A percentile compares a stretch with the other conserved stretches of the same genome.
Conservation (phyloP, 768 basidiomycete species). For the Leccinellum albellum region DNA sequence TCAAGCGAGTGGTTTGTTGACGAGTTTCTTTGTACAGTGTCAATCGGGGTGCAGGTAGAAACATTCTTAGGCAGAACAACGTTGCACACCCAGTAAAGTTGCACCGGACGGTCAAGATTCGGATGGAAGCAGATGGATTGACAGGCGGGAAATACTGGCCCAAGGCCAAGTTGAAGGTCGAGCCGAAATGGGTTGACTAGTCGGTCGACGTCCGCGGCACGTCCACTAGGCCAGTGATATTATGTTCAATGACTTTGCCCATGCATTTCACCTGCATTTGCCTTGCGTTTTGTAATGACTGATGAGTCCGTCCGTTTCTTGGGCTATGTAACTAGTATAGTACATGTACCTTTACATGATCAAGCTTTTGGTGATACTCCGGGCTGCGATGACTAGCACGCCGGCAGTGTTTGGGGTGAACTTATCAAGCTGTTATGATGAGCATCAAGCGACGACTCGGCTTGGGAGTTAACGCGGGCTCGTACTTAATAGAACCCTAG, state of each 20-base stretch:
- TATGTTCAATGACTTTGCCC: neutral
- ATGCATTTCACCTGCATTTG: neutral
- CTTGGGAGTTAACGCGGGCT: neutral
- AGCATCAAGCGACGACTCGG: too few relatives aligned
- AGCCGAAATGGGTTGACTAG: conserved; percentile 42
- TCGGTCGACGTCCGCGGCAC: neutral
- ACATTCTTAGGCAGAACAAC: conserved; percentile 36
- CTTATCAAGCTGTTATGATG: neutral
- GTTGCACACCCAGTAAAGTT: conserved; percentile 41
- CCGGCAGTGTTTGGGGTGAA: too few relatives aligned
- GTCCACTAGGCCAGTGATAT: neutral
- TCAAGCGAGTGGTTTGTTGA: conserved; percentile 1
- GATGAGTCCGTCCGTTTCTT: neutral
- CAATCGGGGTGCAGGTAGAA: conserved; percentile 42
- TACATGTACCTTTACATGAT: too few relatives aligned
- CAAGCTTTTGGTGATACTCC: neutral
- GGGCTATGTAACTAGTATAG: neutral
- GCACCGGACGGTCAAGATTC: conserved; percentile 45
- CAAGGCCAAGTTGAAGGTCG: conserved; percentile 34
- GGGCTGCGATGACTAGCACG: neutral
- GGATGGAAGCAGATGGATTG: conserved; percentile 47
- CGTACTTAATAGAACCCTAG: neutral
- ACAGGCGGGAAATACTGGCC: conserved; percentile 37
- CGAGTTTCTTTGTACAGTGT: conserved; percentile 5
- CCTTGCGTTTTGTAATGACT: neutral